A percentile compares a stretch with the other conserved stretches of the same genome.
phyloP scores from a whole-genome alignment of 768 basidiomycete genomes.

The Kwoniella bestiolae region DNA sequence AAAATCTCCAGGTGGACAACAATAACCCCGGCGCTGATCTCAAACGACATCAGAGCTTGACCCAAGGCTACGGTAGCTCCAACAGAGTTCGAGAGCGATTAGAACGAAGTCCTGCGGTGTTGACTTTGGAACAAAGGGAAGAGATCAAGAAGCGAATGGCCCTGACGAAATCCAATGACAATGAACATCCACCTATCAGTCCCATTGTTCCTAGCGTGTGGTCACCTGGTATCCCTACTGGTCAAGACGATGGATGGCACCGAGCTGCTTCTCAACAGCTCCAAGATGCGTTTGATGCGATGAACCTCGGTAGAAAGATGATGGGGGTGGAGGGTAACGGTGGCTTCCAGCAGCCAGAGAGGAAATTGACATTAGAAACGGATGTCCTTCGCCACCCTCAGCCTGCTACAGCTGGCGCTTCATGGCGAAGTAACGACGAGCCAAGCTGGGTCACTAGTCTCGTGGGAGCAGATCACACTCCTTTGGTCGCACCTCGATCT shows the following conservation, averaged over 20 bases:
- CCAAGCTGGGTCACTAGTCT: constrained; percentile 51
- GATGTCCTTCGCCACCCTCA: constrained; percentile 23
- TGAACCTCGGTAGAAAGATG: constrained; percentile 46
- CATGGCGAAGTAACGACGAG: constrained; percentile 28
- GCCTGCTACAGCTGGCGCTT: constrained; percentile 16
- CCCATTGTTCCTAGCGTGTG: constrained; percentile 48
- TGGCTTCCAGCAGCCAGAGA: background rate
- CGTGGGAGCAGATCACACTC: constrained; percentile 38
- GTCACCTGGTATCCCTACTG: constrained; percentile 31
- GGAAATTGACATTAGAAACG: constrained; percentile 10
- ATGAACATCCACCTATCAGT: constrained; percentile 45
- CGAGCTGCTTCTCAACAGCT: constrained; percentile 40
- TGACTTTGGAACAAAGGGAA: constrained; percentile 39
- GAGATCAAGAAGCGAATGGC: constrained; percentile 17
- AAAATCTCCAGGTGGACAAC: constrained; percentile 1
- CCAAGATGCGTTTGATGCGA: constrained; percentile 52
- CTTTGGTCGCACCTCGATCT: constrained; percentile 23
- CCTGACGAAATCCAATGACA: constrained; percentile 13
- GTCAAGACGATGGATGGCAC: constrained; percentile 44
- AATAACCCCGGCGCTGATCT: constrained; percentile 33
- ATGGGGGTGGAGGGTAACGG: constrained; percentile 22
- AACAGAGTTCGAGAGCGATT: constrained; percentile 37
- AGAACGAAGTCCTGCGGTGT: constrained; percentile 41
- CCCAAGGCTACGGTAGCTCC: constrained; percentile 36
- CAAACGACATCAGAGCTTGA: constrained; percentile 50